Conservation (phyloP, 2,329 filamentous ascomycete genomes). For the Talaromyces pinophilus region DNA sequence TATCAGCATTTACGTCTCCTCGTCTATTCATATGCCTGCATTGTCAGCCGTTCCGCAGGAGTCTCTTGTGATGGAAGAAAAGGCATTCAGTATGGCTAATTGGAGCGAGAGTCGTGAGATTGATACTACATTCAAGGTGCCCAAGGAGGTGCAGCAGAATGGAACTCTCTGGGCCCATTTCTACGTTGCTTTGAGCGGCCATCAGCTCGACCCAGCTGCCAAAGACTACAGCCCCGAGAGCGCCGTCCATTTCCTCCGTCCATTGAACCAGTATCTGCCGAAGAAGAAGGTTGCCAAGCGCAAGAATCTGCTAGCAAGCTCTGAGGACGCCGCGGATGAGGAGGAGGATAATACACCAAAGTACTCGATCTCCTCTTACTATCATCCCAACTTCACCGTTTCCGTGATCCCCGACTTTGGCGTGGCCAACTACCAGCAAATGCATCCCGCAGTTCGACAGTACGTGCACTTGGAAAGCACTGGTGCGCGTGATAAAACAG, state of each 20-base stretch:
- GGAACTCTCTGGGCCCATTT: constrained; percentile 95
- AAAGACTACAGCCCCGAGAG: constrained; percentile 70
- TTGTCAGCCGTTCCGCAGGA: constrained; percentile 67
- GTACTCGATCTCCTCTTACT: constrained; percentile 79
- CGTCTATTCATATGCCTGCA: constrained; percentile 65
- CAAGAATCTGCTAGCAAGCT: constrained; percentile 71
- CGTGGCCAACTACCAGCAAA: constrained; percentile 63
- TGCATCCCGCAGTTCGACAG: constrained; percentile 73
- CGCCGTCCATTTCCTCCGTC: constrained; percentile 81
- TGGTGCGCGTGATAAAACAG: constrained; percentile 77
- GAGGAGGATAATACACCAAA: constrained; percentile 58
- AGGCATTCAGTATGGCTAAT: constrained; percentile 75
- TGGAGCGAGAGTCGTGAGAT: constrained; percentile 75
- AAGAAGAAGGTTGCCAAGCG: constrained; percentile 91
- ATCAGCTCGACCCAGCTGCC: constrained; percentile 71
- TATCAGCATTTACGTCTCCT: constrained; percentile 79
- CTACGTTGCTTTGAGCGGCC: constrained; percentile 76
- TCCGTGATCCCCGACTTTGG: constrained; percentile 82
- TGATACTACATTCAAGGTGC: constrained; percentile 75
- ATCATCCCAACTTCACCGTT: constrained; percentile 91
- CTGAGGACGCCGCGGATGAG: constrained; percentile 52
- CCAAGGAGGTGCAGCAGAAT: constrained; percentile 80
- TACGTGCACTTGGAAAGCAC: constrained; percentile 78
- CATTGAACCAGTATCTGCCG: constrained; percentile 83
- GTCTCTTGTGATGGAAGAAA: constrained; percentile 75